Conservation (phyloP, 2,329 filamentous ascomycete species). For the Cryphonectria parasitica region DNA sequence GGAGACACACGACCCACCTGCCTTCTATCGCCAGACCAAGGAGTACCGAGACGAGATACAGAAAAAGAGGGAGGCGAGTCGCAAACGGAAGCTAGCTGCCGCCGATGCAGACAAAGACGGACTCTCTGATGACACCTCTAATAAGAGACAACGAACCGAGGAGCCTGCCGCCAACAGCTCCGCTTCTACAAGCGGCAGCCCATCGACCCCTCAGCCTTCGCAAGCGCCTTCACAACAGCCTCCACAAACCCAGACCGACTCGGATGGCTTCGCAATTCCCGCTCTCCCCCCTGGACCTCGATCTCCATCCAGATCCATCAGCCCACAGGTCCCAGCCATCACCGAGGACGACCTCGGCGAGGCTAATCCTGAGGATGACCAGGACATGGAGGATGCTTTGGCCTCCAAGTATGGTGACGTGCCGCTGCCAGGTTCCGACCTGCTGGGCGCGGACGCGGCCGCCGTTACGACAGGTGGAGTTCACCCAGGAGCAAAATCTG, state of each 20-base stretch:
- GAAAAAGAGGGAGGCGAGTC: constrained; percentile 43
- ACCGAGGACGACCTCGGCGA: constrained; percentile 37
- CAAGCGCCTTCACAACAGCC: constrained; percentile 34
- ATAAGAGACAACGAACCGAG: constrained; percentile 23
- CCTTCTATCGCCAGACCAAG: constrained; percentile 71
- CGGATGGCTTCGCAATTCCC: constrained; percentile 72
- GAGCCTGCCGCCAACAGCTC: background rate
- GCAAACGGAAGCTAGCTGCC: constrained; percentile 50
- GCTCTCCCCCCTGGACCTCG: constrained; percentile 44
- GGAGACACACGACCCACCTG: constrained; percentile 82
- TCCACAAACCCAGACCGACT: constrained; percentile 49
- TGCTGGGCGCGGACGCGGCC: background rate
- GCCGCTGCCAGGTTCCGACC: constrained; percentile 17
- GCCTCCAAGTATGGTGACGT: constrained; percentile 50
- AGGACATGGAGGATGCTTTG: constrained; percentile 37
- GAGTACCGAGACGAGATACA: constrained; percentile 60
- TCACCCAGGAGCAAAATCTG: constrained; percentile 25
- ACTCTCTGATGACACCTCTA: constrained; percentile 39
- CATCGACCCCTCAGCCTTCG: constrained; percentile 37
- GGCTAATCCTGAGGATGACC: constrained; percentile 28
- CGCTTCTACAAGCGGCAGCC: constrained; percentile 35
- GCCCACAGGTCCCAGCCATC: constrained; percentile 26
- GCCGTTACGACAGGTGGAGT: constrained; percentile 5
- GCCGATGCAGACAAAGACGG: constrained; percentile 35
- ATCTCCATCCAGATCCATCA: constrained; percentile 50